Evolutionary conservation across 768 basidiomycete species (phyloP).

Genomic region (Boletales sp.): DNA sequence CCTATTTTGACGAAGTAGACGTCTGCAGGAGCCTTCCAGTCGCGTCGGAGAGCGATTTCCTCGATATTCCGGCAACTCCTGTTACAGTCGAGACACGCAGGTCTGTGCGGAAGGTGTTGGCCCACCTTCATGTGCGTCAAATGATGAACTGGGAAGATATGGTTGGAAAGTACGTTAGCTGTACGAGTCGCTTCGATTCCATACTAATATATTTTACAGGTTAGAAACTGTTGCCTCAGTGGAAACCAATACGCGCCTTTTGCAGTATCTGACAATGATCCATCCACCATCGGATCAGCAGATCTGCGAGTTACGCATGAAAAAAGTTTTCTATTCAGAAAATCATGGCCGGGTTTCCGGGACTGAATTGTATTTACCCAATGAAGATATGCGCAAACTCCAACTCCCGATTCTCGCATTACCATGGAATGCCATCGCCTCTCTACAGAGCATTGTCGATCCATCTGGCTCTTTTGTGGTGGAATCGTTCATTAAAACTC

Average conservation of each 20-base stretch:
- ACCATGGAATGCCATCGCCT: not conserved
- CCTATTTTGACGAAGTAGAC: conserved; percentile 83
- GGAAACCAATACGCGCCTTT: conserved; percentile 13
- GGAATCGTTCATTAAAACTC: not conserved
- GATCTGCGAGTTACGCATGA: conserved; percentile 1
- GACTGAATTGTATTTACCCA: conserved; percentile 77
- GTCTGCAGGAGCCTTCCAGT: conserved; percentile 51
- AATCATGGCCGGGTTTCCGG: not conserved
- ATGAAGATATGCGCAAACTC: conserved; percentile 59
- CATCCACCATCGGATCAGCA: conserved; percentile 26
- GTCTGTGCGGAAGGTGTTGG: conserved; percentile 3
- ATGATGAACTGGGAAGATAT: conserved; percentile 8
- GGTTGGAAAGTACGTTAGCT: conserved; percentile 28
- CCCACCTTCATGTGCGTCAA: conserved; percentile 35
- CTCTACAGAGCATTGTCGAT: not conserved
- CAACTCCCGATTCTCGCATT: conserved; percentile 69
- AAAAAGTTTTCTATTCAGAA: conserved; percentile 6
- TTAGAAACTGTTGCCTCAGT: conserved; percentile 7
- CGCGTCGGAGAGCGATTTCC: not conserved
- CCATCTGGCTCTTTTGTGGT: not conserved
- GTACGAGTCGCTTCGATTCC: conserved; percentile 39
- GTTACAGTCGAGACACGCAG: not conserved
- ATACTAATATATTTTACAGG: not conserved
- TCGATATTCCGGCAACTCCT: not conserved
- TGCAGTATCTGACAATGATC: conserved; percentile 63